Percentiles rank a stretch among this genome's conserved stretches.
Conservation (phyloP, 768 basidiomycete genomes). For the Rhodotorula paludigena region DNA sequence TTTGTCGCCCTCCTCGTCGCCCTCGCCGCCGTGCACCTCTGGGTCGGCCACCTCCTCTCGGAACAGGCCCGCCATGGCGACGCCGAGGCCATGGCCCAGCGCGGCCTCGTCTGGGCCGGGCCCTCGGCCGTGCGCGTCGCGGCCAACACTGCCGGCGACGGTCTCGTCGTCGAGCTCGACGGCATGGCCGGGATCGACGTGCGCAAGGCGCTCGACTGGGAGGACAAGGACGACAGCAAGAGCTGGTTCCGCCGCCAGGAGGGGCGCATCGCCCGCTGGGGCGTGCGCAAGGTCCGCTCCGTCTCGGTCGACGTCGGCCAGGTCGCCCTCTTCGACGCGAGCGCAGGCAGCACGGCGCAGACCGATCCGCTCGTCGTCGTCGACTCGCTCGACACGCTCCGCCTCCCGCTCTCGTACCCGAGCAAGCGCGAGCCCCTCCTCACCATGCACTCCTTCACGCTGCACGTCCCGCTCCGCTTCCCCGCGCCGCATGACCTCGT, state of each 20-base stretch:
- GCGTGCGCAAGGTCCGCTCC: conserved; percentile 6
- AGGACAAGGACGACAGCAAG: conserved; percentile 16
- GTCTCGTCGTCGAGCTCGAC: conserved; percentile 21
- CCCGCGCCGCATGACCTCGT: conserved; percentile 15
- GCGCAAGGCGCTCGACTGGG: conserved; percentile 30
- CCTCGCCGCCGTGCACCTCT: conserved; percentile 23
- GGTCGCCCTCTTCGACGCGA: neutral
- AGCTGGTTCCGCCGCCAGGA: conserved; percentile 18
- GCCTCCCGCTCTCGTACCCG: conserved; percentile 34
- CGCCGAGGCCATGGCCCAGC: conserved; percentile 19
- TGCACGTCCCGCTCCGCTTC: conserved; percentile 25
- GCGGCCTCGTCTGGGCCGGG: conserved; percentile 16
- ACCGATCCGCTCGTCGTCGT: conserved; percentile 17
- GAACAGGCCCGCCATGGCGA: conserved; percentile 26
- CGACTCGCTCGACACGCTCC: conserved; percentile 14
- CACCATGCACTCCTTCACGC: conserved; percentile 14
- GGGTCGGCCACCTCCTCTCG: conserved; percentile 34
- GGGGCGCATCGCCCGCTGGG: conserved; percentile 21
- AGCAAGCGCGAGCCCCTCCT: conserved; percentile 5
- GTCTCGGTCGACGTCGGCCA: conserved; percentile 21
- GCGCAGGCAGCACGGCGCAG: neutral
- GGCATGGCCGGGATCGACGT: conserved; percentile 32
- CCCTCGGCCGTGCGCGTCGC: conserved; percentile 26
- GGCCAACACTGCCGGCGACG: neutral
- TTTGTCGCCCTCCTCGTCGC: conserved; percentile 21